A percentile compares a stretch with the other conserved stretches of the same genome.
Conservation (phyloP, 768 basidiomycete species). For the Sporobolomyces roseus region DNA sequence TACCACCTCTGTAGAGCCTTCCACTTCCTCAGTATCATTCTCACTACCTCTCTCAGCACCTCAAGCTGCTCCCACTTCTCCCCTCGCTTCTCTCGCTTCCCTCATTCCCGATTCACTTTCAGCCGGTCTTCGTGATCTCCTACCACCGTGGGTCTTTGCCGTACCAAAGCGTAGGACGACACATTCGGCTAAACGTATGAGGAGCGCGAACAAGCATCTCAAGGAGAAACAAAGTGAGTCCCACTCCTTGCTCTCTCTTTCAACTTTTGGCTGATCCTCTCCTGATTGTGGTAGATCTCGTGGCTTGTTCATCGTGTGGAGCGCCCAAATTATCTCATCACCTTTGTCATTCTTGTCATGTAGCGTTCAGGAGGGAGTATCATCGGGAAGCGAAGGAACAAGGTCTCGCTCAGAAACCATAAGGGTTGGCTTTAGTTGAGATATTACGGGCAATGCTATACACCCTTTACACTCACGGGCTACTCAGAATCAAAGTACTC, state of each 20-base stretch:
- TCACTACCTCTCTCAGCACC: slow-evolving; percentile 1
- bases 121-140: slow-evolving; percentile 60
- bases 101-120: slow-evolving; percentile 34
- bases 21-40: slow-evolving; percentile 3
- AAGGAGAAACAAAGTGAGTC: slow-evolving; percentile 84
- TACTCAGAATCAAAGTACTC: too few relatives aligned
- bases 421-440: not conserved
- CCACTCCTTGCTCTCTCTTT: not conserved
- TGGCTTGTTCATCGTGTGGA: slow-evolving; percentile 85
- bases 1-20: not conserved
- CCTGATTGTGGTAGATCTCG: slow-evolving; percentile 61
- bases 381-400: slow-evolving; percentile 51
- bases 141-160: slow-evolving; percentile 82
- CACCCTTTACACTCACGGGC: too few relatives aligned
- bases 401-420: not conserved
- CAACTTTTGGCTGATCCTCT: not conserved
- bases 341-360: slow-evolving; percentile 76
- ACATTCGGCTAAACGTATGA: slow-evolving; percentile 91
- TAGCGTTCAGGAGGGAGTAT: slow-evolving; percentile 63
- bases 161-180: slow-evolving; percentile 93
- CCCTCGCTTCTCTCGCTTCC: slow-evolving; percentile 5
- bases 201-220: slow-evolving; percentile 86
- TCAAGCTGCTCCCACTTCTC: not conserved
- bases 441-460: too few relatives aligned
- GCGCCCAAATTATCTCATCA: slow-evolving; percentile 82